A percentile compares a stretch with the other conserved stretches of the same genome.
Conservation (phyloP, 805 yeast species). For the Candida easanensis region DNA sequence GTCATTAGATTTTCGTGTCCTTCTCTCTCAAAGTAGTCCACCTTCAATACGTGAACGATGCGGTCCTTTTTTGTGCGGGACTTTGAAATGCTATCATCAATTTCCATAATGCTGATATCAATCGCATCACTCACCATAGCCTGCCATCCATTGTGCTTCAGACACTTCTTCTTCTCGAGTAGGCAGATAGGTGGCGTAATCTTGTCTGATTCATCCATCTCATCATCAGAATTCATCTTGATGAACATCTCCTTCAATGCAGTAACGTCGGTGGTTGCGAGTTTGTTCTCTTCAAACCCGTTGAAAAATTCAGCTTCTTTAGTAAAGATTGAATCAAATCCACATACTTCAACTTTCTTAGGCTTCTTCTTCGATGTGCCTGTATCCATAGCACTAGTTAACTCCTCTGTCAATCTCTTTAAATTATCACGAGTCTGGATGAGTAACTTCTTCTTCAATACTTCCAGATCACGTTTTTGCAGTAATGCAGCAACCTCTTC, state of each 20-base stretch:
- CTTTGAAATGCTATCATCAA: conserved; percentile 19
- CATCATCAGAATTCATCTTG: background rate
- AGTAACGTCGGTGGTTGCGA: conserved; percentile 17
- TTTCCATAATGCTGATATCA: conserved; percentile 30
- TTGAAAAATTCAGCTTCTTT: conserved; percentile 6
- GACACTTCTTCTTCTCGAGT: conserved; percentile 53
- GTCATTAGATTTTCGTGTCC: conserved; percentile 1
- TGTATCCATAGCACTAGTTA: conserved; percentile 6
- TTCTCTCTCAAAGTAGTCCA: conserved; percentile 33
- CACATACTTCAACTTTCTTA: conserved; percentile 50
- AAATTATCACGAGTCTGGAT: conserved; percentile 24
- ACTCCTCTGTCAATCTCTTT: conserved; percentile 26
- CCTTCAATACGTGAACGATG: conserved; percentile 36
- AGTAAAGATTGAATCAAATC: conserved; percentile 39
- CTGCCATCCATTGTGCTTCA: conserved; percentile 52
- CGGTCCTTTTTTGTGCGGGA: conserved; percentile 30
- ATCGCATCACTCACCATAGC: conserved; percentile 34
- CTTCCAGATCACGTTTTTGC: conserved; percentile 3
- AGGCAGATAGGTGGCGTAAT: conserved; percentile 37
- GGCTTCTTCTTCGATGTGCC: conserved; percentile 18
- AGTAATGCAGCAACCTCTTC: background rate
- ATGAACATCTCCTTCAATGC: conserved; percentile 6
- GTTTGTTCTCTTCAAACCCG: conserved; percentile 20
- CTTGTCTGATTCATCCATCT: conserved; percentile 8
- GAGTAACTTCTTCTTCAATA: conserved; percentile 20